These are phyloP conservation scores for Cystobasidium sp. DNA, from an alignment of 1,284 basidiomycete genomes.

Conservation along the genomic window DNA sequence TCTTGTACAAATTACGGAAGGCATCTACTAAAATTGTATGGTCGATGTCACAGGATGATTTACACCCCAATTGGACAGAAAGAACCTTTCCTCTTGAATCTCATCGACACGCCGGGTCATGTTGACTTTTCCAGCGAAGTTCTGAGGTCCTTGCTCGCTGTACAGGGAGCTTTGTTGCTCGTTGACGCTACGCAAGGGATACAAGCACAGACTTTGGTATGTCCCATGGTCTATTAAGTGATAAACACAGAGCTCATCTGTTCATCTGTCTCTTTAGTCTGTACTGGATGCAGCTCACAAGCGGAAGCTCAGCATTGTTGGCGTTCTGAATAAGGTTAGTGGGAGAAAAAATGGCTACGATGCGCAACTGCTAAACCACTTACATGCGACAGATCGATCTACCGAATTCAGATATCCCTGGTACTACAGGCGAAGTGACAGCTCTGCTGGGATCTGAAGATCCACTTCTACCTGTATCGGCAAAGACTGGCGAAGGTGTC, in stretches of 20 bases:
- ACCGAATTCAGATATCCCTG: conserved; percentile 78
- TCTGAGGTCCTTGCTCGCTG: conserved; percentile 75
- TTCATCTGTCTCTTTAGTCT: conserved; percentile 59
- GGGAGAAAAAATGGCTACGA: conserved; percentile 59
- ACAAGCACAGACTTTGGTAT: conserved; percentile 86
- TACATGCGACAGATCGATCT: conserved; percentile 68
- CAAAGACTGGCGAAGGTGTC: conserved; percentile 86
- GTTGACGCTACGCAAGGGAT: conserved; percentile 90
- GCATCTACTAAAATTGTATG: neutral
- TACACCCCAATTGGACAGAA: conserved; percentile 60
- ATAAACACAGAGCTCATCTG: neutral
- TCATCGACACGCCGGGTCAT: conserved; percentile 95
- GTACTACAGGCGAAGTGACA: conserved; percentile 78
- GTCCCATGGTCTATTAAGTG: neutral
- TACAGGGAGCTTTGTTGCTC: conserved; percentile 79
- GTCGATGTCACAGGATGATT: conserved; percentile 69
- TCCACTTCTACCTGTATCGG: conserved; percentile 78
- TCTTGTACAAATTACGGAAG: neutral
- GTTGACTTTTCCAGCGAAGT: conserved; percentile 98
- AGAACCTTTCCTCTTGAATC: conserved; percentile 77
- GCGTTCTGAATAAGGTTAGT: conserved; percentile 80
- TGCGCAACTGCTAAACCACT: conserved; percentile 58
- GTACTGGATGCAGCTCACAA: conserved; percentile 89
- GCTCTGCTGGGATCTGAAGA: conserved; percentile 74
- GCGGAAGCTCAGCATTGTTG: conserved; percentile 80